These are phyloP conservation scores for Polytrichum commune DNA, from an alignment of 225 moss, liverwort and hornwort genomes.

Conservation along the genomic window DNA sequence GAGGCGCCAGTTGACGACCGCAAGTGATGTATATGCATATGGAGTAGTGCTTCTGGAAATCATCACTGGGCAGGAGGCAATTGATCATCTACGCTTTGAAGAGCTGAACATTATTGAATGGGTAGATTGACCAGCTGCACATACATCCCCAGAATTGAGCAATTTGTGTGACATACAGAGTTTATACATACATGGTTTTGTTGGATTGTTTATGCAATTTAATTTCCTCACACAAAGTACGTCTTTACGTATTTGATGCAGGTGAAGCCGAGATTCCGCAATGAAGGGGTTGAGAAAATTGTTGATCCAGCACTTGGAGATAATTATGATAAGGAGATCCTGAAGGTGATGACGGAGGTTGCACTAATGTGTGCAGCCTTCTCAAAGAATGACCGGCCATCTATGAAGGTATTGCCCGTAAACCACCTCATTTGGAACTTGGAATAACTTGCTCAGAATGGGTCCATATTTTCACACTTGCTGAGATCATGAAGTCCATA, in stretches of 20 bases:
- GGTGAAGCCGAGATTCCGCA: constrained; percentile 53
- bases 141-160: not conserved
- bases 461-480: not conserved
- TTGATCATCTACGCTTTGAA: constrained; percentile 46
- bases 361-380: constrained; percentile 49
- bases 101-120: constrained; percentile 57
- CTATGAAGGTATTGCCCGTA: constrained; percentile 48
- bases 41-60: constrained; percentile 53
- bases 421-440: not conserved
- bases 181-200: no score
- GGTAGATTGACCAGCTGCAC: constrained; percentile 20
- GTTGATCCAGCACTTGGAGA: constrained; percentile 41
- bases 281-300: constrained; percentile 37
- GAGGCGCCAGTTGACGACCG: constrained; percentile 45
- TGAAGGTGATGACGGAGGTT: constrained; percentile 49
- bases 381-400: constrained; percentile 46
- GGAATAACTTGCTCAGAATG: no score
- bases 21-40: constrained; percentile 59
- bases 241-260: constrained; percentile 1
- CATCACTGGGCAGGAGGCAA: constrained; percentile 50
- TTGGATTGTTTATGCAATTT: no score
- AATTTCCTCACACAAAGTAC: not conserved
- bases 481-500: no score
- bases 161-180: not conserved
- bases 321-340: constrained; percentile 41